Evolutionary conservation across 23 red algal genomes (phyloP).

Genomic region (Gracilaria caudata): DNA sequence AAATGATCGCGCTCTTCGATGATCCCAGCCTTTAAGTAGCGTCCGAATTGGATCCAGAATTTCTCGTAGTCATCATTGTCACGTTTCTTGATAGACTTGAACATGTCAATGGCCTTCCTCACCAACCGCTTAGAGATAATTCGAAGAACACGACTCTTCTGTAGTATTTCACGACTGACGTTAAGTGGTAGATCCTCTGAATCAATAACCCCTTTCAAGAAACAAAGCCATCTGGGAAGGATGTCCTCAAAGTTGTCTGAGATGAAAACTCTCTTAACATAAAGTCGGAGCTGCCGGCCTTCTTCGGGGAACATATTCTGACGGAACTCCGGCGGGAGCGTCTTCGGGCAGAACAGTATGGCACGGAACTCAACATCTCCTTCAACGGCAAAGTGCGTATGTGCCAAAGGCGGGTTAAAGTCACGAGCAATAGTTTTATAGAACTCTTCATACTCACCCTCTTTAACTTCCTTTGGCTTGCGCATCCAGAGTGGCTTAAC

Average conservation of each 20-base stretch:
- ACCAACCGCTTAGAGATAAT: conserved; percentile 89
- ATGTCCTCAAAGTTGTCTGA: conserved; percentile 97
- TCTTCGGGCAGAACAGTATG: conserved; percentile 83
- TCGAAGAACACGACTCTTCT: conserved; percentile 91
- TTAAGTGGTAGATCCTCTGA: conserved; percentile 97
- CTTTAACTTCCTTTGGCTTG: conserved; percentile 80
- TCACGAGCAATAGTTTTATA: conserved; percentile 93
- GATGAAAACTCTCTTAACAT: conserved; percentile 99
- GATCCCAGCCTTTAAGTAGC: conserved; percentile 95
- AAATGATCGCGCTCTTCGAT: conserved; percentile 77
- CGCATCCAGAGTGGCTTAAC: conserved; percentile 98
- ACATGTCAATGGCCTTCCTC: conserved; percentile 96
- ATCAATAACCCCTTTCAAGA: conserved; percentile 94
- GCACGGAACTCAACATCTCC: conserved; percentile 98
- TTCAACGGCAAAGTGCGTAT: conserved; percentile 95
- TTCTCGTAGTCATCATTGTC: conserved; percentile 80
- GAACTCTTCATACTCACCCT: conserved; percentile 94
- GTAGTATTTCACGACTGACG: conserved; percentile 96
- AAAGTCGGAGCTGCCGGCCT: conserved; percentile 74
- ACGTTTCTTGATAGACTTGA: conserved; percentile 77
- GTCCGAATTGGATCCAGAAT: conserved; percentile 94
- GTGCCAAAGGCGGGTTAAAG: conserved; percentile 74
- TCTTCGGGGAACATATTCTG: conserved; percentile 98
- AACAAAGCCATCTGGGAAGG: conserved; percentile 92
- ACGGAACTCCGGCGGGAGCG: conserved; percentile 85